A percentile compares a stretch with the other conserved stretches of the same genome.
Conservation (phyloP, 1,284 basidiomycete genomes). For the Fomitopsis palustris region DNA sequence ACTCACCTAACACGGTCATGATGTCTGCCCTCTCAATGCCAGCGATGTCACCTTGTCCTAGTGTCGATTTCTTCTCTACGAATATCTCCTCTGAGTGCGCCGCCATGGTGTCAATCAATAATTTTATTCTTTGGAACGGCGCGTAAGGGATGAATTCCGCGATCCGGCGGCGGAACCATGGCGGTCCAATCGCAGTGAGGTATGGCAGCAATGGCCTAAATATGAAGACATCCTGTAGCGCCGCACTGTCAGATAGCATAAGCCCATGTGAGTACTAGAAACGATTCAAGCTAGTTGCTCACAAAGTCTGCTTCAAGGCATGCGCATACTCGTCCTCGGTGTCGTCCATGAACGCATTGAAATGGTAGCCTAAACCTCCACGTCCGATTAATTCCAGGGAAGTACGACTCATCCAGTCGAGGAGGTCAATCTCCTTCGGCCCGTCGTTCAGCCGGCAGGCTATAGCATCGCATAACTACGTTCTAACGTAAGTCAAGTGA, state of each 20-base stretch:
- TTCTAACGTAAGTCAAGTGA: neutral
- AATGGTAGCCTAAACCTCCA: slow-evolving; percentile 35
- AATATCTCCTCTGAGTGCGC: slow-evolving; percentile 13
- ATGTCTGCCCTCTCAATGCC: slow-evolving; percentile 19
- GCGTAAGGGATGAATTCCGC: slow-evolving; percentile 33
- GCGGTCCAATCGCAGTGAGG: slow-evolving; percentile 31
- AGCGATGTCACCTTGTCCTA: slow-evolving; percentile 13
- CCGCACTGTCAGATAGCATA: neutral
- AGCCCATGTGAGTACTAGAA: neutral
- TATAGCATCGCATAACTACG: slow-evolving; percentile 14
- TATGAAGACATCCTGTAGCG: neutral
- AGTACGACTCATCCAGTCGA: slow-evolving; percentile 32
- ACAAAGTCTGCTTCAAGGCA: slow-evolving; percentile 8
- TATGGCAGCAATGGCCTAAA: slow-evolving; percentile 23
- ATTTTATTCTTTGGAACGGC: slow-evolving; percentile 29
- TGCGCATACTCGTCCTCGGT: slow-evolving; percentile 17
- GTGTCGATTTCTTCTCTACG: slow-evolving; percentile 15
- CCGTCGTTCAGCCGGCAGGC: slow-evolving; percentile 12
- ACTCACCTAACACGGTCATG: slow-evolving; percentile 22
- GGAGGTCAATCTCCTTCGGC: slow-evolving; percentile 28
- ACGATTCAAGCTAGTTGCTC: neutral
- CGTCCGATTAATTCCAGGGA: slow-evolving; percentile 37
- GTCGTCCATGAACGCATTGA: slow-evolving; percentile 27
- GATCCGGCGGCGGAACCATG: slow-evolving; percentile 32
- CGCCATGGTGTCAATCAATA: slow-evolving; percentile 13